Conservation (phyloP, 2,329 filamentous ascomycete species). For the Verticillium nubilum region DNA sequence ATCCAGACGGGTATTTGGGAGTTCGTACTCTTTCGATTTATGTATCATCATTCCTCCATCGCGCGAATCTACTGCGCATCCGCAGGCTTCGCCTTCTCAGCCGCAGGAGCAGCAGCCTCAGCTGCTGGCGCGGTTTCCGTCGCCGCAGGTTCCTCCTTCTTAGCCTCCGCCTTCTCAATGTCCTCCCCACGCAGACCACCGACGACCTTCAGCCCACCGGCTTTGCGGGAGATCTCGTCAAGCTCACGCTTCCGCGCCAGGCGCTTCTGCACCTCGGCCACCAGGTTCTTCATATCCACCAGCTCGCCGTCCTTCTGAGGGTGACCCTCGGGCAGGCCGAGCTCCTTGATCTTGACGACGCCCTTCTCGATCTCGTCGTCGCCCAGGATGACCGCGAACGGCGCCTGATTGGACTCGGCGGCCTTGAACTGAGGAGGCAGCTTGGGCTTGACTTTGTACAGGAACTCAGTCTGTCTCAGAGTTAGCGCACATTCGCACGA, state of each 20-base stretch:
- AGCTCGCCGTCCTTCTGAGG: slow-evolving; percentile 85
- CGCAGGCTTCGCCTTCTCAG: slow-evolving; percentile 12
- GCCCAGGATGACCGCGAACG: slow-evolving; percentile 83
- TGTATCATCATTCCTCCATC: not conserved
- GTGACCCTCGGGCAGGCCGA: slow-evolving; percentile 70
- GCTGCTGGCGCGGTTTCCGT: not conserved
- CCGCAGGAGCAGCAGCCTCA: slow-evolving; percentile 2
- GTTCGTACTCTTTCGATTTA: not conserved
- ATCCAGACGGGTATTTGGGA: not conserved
- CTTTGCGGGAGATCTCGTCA: slow-evolving; percentile 35
- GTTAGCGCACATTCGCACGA: not conserved
- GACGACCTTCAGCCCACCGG: slow-evolving; percentile 40
- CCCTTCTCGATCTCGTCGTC: slow-evolving; percentile 82
- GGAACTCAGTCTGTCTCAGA: slow-evolving; percentile 64
- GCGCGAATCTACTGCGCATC: not conserved
- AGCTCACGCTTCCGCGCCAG: slow-evolving; percentile 36
- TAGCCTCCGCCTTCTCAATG: slow-evolving; percentile 18
- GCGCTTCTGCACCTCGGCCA: slow-evolving; percentile 53
- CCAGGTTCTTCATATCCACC: slow-evolving; percentile 59
- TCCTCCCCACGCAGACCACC: slow-evolving; percentile 39
- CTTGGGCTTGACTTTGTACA: slow-evolving; percentile 87
- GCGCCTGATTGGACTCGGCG: slow-evolving; percentile 72
- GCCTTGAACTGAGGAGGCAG: slow-evolving; percentile 86
- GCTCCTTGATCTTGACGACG: slow-evolving; percentile 81
- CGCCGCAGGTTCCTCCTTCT: slow-evolving; percentile 11